Evolutionary conservation across 2,329 filamentous ascomycete genomes (phyloP), one percentile per base, ranked within the genome.

Genomic region (Paracoccidioides lutzii): DNA sequence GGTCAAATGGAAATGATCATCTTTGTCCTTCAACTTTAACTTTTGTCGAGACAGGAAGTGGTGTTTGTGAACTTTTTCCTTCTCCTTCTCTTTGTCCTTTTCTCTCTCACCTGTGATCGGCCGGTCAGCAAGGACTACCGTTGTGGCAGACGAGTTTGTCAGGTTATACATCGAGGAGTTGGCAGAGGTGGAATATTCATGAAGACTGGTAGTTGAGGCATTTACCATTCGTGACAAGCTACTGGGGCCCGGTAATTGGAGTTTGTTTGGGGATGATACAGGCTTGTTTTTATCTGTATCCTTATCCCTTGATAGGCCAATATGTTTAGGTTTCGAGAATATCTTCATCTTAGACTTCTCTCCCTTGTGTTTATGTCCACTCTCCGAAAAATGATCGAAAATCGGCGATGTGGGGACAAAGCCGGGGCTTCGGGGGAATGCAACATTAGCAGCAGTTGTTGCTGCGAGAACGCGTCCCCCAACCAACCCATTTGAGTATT

Each of bases 321-420:
- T 82, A 59, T 78, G 80, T 69, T 84, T 84, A 1, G 82, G 81
- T 63, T 84, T 84, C 4, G 79, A 81, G 65, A 86, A 85, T 4
- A 85, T 72, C 67, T 85, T 85, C 78, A 83, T 84, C 70, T 84
- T 84, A 41, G 80, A 80, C 64, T 80, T 81, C 62, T 82, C 78
- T 57, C 78, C 78, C 57, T 78, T 75, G 42, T 70, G 72, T 63
- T 82, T 83, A 53, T 54, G 53, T 7, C 48, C 55, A 45, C 49
- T 52, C 33, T 56, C 46, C 28, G 51, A 56, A 58, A 55, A 46
- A 64, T 59, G 48, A 63, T 56, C 52, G 35, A 40, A 30, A 14
- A 41, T 32, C 3, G 53, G 35, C 4, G 53, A 42, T 6, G 63
- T 58, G 30, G 67, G 62, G 9, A 65, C 63, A 15, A 66, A 75